Evolutionary conservation across 257 asterid species (phyloP), one percentile per base, ranked within the genome.

Genomic region (Solanum sejunctum): DNA sequence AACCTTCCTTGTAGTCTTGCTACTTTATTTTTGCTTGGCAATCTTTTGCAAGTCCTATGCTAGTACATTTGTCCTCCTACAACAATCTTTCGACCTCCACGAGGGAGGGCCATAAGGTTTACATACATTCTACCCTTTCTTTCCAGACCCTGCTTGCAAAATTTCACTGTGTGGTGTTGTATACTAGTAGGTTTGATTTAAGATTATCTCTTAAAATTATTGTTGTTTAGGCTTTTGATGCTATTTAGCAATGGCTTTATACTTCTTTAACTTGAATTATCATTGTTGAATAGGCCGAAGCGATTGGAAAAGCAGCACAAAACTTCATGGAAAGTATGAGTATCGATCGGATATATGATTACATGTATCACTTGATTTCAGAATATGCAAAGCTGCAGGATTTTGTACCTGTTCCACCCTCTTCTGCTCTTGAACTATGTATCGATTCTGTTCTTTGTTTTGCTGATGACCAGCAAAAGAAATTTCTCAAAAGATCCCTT

Each of bases 301-400:
- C 89, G 9, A 89, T 93, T 4, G 97, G 97, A 47, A 89, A 67
- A 85, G 93, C 89, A 86, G 95, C 92, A 36, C 98, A 93, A 63
- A 89, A 90, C 32, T 90, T 86, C 70, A 92, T 93, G 93, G 96
- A 47, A 79, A 87, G 87, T 63, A 69, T 93, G 86, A 91, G 86
- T n/a, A 93, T 92, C 89, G 93, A 86, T 28, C 88, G 93, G 71
- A 86, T 92, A 15, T 93, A 93, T 51, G 96, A 93, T 80, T 93
- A 93, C 90, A 92, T 93, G 96, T 92, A 84, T 87, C 95, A 93
- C 89, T 86, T 91, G 32, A 49, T 93, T 11, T 43, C 78, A 12
- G 90, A 91, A 83, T 93, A 93, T 86, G 85, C 95, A 12, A 91
- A 89, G 88, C 89, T 93, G 77, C 95, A 83, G 81, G 91, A 87